Evolutionary conservation across 2,329 filamentous ascomycete genomes (phyloP).

Genomic region (Colletotrichum eremochloae): DNA sequence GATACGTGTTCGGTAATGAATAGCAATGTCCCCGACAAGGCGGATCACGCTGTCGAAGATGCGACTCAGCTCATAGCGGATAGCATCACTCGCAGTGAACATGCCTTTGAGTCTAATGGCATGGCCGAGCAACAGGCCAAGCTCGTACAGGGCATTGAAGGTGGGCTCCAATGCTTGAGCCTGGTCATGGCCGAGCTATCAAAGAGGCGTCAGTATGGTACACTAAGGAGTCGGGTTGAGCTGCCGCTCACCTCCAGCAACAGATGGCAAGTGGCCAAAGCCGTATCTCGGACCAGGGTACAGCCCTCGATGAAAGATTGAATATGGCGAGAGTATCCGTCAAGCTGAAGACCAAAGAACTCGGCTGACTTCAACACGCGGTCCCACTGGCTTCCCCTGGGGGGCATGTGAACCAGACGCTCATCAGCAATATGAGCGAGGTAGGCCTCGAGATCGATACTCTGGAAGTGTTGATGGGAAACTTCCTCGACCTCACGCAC

Average conservation of each 20-base stretch:
- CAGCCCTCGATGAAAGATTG: constrained; percentile 45
- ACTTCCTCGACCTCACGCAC: constrained; percentile 34
- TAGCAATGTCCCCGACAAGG: constrained; percentile 52
- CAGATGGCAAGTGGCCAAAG: constrained; percentile 54
- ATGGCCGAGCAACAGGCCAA: constrained; percentile 54
- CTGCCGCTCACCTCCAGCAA: constrained; percentile 53
- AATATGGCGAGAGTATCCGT: constrained; percentile 52
- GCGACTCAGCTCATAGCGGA: constrained; percentile 51
- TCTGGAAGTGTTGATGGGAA: constrained; percentile 22
- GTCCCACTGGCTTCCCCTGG: constrained; percentile 57
- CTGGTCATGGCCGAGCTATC: constrained; percentile 55
- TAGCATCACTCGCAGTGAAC: constrained; percentile 49
- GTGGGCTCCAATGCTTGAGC: constrained; percentile 55
- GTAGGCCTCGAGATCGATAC: constrained; percentile 44
- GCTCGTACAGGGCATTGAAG: constrained; percentile 55
- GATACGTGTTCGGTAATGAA: constrained; percentile 53
- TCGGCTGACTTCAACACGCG: constrained; percentile 56
- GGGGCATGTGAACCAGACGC: constrained; percentile 57
- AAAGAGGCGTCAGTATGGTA: not conserved
- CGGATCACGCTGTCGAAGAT: constrained; percentile 54
- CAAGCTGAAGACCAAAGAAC: constrained; percentile 57
- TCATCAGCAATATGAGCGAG: constrained; percentile 55
- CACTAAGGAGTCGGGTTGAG: fast-evolving
- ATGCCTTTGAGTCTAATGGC: constrained; percentile 54
- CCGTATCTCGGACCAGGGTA: constrained; percentile 47